Base-by-base conservation (phyloP, 2,329 filamentous ascomycete species). In the Blumeria graminis region DNA sequence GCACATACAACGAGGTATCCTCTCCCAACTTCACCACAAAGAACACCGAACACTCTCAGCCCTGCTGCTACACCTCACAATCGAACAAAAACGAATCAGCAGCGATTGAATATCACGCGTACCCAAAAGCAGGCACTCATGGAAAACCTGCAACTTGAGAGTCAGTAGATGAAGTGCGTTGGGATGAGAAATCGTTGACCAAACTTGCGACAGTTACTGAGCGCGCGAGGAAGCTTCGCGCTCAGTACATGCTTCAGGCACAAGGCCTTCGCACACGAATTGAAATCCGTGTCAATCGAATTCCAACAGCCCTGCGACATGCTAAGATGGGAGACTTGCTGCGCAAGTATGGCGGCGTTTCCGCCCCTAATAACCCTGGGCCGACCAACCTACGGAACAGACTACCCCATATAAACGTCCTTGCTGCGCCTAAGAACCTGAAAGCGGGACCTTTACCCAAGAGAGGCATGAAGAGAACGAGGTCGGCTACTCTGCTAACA, bases 251-350 rank as follows among this genome's bases (percentile, higher is more conserved):
- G 58, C 76, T 93, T 9, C 89, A 94, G 69, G 85, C 88, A 22
- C 84, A 90, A 68, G 85, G 85, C 60, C 76, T 96, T 41, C 79
- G 84, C 59, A 82, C 87, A 58, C 82, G 90, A 59, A 82, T 98
- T 55, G 89, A 95, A 69, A 84, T 94, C 71, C 85, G 92, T 69
- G 77, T 96, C 68, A 94, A 95, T 67, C 82, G 92, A 56, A 92
- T 96, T 55, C 92, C 92, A 7, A 77, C 80, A 63, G 76, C 81
- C 14, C 71, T 94, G 60, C 81, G 90, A 58, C 85, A 83, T 65
- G 75, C 80, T 59, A 93, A 79, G 57, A 90, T 98, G 75, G 80
- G 81, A 57, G 89, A 94, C 48, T 73, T 96, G 8, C 67, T 63
- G 1, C 22, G 50, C n/a, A 68, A 66, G 51, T 58, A 63, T 56